Conservation (phyloP, 805 yeast genomes). For the Ogataea chonburiensis region DNA sequence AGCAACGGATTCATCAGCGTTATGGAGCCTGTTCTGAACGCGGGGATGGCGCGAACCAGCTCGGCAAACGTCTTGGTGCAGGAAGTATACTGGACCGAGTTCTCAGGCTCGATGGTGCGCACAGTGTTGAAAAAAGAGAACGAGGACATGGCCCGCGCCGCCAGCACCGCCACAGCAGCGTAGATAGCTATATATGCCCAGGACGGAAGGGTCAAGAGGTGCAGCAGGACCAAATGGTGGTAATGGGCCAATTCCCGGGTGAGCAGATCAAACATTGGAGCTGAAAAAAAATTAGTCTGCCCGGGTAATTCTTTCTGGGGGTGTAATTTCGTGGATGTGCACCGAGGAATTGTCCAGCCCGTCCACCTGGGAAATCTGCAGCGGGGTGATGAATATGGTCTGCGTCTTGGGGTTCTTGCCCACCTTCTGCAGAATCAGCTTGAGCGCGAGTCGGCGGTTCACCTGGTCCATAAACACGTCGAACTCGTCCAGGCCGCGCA, state of each 20-base stretch:
- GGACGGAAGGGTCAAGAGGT: slow-evolving; percentile 14
- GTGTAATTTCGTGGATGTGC: slow-evolving; percentile 58
- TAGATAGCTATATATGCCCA: slow-evolving; percentile 15
- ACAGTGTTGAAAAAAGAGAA: slow-evolving; percentile 17
- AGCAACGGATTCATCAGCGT: slow-evolving; percentile 61
- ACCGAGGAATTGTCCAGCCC: slow-evolving; percentile 54
- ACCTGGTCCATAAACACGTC: slow-evolving; percentile 98
- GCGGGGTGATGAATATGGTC: slow-evolving; percentile 91
- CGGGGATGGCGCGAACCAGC: slow-evolving; percentile 36
- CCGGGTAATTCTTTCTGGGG: slow-evolving; percentile 32
- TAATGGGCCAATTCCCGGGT: slow-evolving; percentile 10
- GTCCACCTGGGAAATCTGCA: slow-evolving; percentile 75
- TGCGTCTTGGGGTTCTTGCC: slow-evolving; percentile 67
- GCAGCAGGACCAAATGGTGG: slow-evolving; percentile 15
- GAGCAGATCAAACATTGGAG: slow-evolving; percentile 4
- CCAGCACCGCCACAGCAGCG: background rate
- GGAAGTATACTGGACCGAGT: too few relatives aligned
- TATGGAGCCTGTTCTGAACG: slow-evolving; percentile 44
- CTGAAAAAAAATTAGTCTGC: slow-evolving; percentile 9
- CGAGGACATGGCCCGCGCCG: slow-evolving; percentile 1
- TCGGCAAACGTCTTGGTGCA: slow-evolving; percentile 26
- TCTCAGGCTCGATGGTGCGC: slow-evolving; percentile 8
- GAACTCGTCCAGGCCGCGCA: slow-evolving; percentile 92
- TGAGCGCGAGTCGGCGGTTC: slow-evolving; percentile 77
- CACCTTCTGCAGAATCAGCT: slow-evolving; percentile 67